phyloP scores from a whole-genome alignment of 225 moss, liverwort and hornwort genomes.

The Pleurozium schreberi region DNA sequence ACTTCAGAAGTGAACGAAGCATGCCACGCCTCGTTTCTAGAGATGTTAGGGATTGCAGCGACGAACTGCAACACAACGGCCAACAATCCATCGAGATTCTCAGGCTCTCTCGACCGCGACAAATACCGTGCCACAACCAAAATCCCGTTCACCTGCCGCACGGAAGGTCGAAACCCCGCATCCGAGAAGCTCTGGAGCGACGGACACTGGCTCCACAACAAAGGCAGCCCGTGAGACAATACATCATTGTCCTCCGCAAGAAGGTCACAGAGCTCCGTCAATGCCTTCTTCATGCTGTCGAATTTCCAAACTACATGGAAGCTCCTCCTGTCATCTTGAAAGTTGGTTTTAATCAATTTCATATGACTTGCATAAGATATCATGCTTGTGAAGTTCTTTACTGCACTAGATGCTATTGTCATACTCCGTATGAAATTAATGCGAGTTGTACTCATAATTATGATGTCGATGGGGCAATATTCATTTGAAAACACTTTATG shows the following conservation, averaged over 20 bases:
- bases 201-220: constrained; percentile 33
- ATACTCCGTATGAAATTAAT: background rate
- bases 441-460: background rate
- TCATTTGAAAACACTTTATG: background rate
- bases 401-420: background rate
- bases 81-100: constrained; percentile 45
- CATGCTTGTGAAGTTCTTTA: background rate
- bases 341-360: background rate
- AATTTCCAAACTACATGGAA: constrained; percentile 7
- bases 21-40: constrained; percentile 17
- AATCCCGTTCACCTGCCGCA: constrained; percentile 55
- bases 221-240: background rate
- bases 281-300: constrained; percentile 26
- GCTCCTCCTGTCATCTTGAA: background rate
- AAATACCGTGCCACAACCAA: constrained; percentile 52
- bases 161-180: constrained; percentile 21
- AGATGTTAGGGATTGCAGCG: constrained; percentile 3
- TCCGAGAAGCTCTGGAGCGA: constrained; percentile 1
- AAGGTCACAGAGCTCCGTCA: constrained; percentile 33
- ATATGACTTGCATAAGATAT: background rate
- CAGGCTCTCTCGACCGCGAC: constrained; percentile 36
- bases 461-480: background rate
- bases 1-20: constrained; percentile 27
- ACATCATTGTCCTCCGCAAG: constrained; percentile 16
- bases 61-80: constrained; percentile 28